phyloP scores from a whole-genome alignment of 2,329 filamentous ascomycete species.

The Trichothecium sympodiale region DNA sequence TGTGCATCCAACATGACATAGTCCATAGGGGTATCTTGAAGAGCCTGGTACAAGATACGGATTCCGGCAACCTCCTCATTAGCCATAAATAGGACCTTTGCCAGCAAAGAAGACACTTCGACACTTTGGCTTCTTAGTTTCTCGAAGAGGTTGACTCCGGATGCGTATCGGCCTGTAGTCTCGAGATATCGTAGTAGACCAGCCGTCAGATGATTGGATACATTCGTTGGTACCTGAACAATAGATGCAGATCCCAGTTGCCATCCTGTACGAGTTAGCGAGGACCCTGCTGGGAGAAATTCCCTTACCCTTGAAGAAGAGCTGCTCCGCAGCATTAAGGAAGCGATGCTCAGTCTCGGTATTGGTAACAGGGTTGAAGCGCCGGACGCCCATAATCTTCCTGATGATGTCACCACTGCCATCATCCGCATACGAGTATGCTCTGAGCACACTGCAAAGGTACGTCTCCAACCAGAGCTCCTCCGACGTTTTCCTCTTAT shows the following conservation, averaged over 20 bases:
- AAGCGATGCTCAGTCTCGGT: constrained; percentile 98
- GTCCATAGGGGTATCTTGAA: constrained; percentile 92
- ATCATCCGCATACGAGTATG: constrained; percentile 94
- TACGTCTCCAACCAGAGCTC: constrained; percentile 97
- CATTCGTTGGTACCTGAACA: constrained; percentile 93
- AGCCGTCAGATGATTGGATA: constrained; percentile 91
- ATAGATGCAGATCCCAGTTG: constrained; percentile 94
- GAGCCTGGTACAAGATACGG: constrained; percentile 72
- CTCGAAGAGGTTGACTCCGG: constrained; percentile 94
- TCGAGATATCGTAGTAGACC: constrained; percentile 90
- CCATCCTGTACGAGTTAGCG: constrained; percentile 52
- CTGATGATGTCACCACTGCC: constrained; percentile 89
- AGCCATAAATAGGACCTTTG: constrained; percentile 84
- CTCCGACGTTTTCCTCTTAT: constrained; percentile 87
- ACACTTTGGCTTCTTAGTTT: constrained; percentile 85
- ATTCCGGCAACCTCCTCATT: constrained; percentile 97
- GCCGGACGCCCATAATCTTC: constrained; percentile 91
- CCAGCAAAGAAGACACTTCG: constrained; percentile 85
- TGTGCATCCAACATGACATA: constrained; percentile 94
- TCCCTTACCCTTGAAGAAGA: constrained; percentile 77
- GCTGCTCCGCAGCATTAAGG: constrained; percentile 80
- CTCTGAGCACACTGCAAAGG: constrained; percentile 83
- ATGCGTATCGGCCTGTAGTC: constrained; percentile 87
- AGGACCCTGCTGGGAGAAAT: not conserved
- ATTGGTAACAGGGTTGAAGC: constrained; percentile 95